A percentile compares a stretch with the other conserved stretches of the same genome.
Evolutionary conservation across 2,329 filamentous ascomycete genomes (phyloP).

Genomic region (Fulvia fulva): DNA sequence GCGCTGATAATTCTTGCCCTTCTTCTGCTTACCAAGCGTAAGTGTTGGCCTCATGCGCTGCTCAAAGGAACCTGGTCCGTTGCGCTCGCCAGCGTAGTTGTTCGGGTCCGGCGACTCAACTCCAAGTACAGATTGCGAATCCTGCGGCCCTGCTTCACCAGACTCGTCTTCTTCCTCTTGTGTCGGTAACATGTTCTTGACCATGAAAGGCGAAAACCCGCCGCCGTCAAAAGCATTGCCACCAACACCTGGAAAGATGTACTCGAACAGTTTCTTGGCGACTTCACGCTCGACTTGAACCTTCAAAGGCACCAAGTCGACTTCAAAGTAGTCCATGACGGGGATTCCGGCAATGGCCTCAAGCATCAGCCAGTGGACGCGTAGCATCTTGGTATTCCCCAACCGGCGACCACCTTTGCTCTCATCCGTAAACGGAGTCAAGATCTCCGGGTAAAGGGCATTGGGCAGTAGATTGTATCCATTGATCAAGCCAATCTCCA

Average conservation of each 20-base stretch:
- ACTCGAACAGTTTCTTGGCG: conserved; percentile 90
- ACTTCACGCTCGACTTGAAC: conserved; percentile 91
- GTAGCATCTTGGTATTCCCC: conserved; percentile 79
- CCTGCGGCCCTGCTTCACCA: conserved; percentile 34
- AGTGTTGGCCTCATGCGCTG: conserved; percentile 79
- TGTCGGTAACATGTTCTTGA: conserved; percentile 49
- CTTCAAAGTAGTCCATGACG: conserved; percentile 94
- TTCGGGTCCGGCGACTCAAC: conserved; percentile 10
- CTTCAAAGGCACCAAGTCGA: conserved; percentile 87
- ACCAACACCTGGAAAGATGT: conserved; percentile 87
- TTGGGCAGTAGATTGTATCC: conserved; percentile 87
- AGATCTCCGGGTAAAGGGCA: conserved; percentile 93
- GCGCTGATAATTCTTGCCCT: conserved; percentile 27
- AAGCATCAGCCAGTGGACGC: conserved; percentile 96
- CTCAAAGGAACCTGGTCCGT: conserved; percentile 70
- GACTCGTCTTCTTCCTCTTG: conserved; percentile 46
- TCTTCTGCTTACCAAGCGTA: conserved; percentile 44
- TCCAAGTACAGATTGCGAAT: conserved; percentile 38
- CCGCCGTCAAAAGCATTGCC: conserved; percentile 46
- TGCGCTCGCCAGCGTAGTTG: conserved; percentile 41
- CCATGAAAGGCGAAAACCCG: conserved; percentile 60
- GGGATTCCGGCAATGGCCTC: conserved; percentile 97
- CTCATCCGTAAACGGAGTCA: conserved; percentile 78
- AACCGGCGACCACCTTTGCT: conserved; percentile 50
- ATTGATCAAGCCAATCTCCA: conserved; percentile 82